These are phyloP conservation scores for Candida boidinii DNA, from an alignment of 805 yeast species.

Conservation along the genomic window DNA sequence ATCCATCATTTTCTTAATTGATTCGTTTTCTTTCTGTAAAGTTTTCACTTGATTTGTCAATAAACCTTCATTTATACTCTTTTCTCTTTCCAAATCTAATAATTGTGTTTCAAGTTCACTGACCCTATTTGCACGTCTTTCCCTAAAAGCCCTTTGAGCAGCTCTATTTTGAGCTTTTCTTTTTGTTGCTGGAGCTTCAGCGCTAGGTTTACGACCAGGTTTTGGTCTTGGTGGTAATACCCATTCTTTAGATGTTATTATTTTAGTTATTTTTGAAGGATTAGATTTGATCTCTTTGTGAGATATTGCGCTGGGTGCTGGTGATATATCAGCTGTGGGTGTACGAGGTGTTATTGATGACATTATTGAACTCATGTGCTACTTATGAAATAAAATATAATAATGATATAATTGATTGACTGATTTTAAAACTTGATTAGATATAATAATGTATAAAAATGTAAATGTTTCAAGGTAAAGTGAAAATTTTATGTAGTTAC, in stretches of 20 bases:
- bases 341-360: background rate
- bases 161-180: slow-evolving; percentile 88
- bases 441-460: too few species aligned
- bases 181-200: slow-evolving; percentile 75
- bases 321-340: background rate
- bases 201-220: slow-evolving; percentile 40
- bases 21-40: slow-evolving; percentile 36
- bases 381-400: too few species aligned
- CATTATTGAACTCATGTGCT: too few species aligned
- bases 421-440: too few species aligned
- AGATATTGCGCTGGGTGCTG: background rate
- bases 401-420: too few species aligned
- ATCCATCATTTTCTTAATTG: slow-evolving; percentile 32
- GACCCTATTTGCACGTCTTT: slow-evolving; percentile 75
- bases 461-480: too few species aligned
- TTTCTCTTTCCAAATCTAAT: slow-evolving; percentile 58
- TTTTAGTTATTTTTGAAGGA: slow-evolving; percentile 30
- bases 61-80: slow-evolving; percentile 50
- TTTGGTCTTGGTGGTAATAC: slow-evolving; percentile 54
- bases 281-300: background rate
- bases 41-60: slow-evolving; percentile 42
- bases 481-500: too few species aligned
- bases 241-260: slow-evolving; percentile 53
- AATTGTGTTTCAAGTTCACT: slow-evolving; percentile 68
- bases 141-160: slow-evolving; percentile 89